Conservation (phyloP, 2,329 filamentous ascomycete genomes). For the Thielaviopsis populi region DNA sequence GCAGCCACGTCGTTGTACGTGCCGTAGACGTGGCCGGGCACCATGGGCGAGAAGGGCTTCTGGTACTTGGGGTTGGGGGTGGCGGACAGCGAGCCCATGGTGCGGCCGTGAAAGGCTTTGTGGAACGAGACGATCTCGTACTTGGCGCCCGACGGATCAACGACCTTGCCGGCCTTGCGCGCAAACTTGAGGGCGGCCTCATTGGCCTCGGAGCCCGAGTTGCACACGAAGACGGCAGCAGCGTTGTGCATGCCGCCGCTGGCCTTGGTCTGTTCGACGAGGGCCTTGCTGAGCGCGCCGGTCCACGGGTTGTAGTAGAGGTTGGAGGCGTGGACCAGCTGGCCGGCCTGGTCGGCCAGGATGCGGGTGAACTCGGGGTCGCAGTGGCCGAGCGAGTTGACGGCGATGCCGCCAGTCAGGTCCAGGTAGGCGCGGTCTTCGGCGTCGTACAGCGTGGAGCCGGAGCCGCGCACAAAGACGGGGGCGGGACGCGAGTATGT, state of each 20-base stretch:
- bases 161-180: constrained; percentile 69
- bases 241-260: constrained; percentile 73
- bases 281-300: constrained; percentile 68
- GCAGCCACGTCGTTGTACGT: constrained; percentile 66
- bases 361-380: constrained; percentile 64
- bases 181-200: constrained; percentile 97
- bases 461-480: constrained; percentile 77
- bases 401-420: constrained; percentile 90
- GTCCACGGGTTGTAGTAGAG: constrained; percentile 97
- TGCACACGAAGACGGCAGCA: constrained; percentile 76
- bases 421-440: constrained; percentile 85
- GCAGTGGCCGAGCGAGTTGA: constrained; percentile 83
- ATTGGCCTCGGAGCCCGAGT: constrained; percentile 93
- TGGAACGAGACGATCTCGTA: constrained; percentile 79
- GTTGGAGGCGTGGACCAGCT: constrained; percentile 82
- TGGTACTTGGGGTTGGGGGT: constrained; percentile 98
- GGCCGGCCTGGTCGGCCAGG: constrained; percentile 63
- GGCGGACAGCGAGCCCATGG: constrained; percentile 88
- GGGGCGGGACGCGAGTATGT: constrained; percentile 85
- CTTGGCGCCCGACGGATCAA: constrained; percentile 59
- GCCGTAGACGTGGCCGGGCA: constrained; percentile 82
- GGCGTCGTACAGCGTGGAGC: constrained; percentile 78
- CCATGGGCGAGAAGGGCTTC: constrained; percentile 84
- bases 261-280: constrained; percentile 66
- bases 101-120: constrained; percentile 88